Evolutionary conservation across 2,329 filamentous ascomycete species (phyloP).

Genomic region (Claviceps monticola): DNA sequence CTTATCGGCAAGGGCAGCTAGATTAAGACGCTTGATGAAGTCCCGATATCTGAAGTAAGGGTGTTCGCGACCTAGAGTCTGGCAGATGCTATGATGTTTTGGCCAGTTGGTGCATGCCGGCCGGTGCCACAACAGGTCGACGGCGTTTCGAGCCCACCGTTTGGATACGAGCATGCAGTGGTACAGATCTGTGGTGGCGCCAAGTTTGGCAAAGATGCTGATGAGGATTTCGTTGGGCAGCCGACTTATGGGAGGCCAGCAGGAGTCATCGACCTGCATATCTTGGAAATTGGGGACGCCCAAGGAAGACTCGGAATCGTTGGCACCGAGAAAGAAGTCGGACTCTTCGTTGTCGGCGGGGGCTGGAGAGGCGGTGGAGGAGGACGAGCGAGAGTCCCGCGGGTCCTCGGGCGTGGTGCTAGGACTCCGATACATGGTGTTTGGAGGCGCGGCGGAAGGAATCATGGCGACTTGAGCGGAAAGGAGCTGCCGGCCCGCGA

Average conservation of each 20-base stretch:
- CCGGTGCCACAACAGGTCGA: conserved; percentile 88
- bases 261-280: conserved; percentile 55
- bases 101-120: conserved; percentile 80
- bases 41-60: conserved; percentile 82
- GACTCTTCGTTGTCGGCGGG: conserved; percentile 79
- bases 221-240: conserved; percentile 93
- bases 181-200: conserved; percentile 60
- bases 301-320: conserved; percentile 87
- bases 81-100: conserved; percentile 68
- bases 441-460: conserved; percentile 7
- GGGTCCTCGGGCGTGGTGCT: conserved; percentile 19
- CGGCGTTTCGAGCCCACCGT: conserved; percentile 82
- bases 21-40: conserved; percentile 82
- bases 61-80: conserved; percentile 55
- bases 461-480: conserved; percentile 5
- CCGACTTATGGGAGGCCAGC: conserved; percentile 65
- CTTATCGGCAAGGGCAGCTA: conserved; percentile 59
- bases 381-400: conserved; percentile 45
- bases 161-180: conserved; percentile 91
- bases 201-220: conserved; percentile 75
- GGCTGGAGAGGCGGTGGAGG: conserved; percentile 61
- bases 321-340: conserved; percentile 77
- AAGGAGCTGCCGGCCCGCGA: background rate
- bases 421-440: conserved; percentile 9
- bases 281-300: conserved; percentile 67